Evolutionary conservation across 352 stramenopile species (phyloP).

Genomic region (Globisporangium iwayamae): DNA sequence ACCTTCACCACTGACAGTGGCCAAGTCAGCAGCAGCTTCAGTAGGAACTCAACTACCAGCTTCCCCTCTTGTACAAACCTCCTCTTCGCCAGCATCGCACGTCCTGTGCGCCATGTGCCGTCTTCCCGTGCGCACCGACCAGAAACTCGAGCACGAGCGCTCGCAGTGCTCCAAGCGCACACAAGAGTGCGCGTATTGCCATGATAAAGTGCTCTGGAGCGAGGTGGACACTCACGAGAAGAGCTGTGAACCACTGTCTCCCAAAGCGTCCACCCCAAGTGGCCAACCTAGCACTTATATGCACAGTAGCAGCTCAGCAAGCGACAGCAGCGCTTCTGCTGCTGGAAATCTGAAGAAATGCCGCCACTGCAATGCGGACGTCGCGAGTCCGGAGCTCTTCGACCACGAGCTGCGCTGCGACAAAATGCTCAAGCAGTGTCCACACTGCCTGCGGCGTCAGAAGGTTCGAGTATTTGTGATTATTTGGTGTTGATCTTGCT

Average conservation of each 20-base stretch:
- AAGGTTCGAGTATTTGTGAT: constrained; percentile 32
- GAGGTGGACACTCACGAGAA: constrained; percentile 40
- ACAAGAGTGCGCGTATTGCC: constrained; percentile 36
- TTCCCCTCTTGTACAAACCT: not conserved
- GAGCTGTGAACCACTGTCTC: constrained; percentile 7
- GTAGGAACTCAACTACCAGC: not conserved
- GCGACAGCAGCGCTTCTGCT: not conserved
- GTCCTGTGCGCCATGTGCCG: constrained; percentile 44
- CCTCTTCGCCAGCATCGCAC: constrained; percentile 14
- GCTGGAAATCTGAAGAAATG: constrained; percentile 49
- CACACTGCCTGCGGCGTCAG: constrained; percentile 73
- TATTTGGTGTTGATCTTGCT: too few relatives aligned
- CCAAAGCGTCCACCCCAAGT: not conserved
- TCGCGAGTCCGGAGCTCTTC: constrained; percentile 41
- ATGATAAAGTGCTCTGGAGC: constrained; percentile 39
- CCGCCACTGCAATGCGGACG: constrained; percentile 51
- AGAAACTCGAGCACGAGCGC: constrained; percentile 50
- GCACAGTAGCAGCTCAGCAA: not conserved
- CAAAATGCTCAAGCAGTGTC: constrained; percentile 81
- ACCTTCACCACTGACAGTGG: not conserved
- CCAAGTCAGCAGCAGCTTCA: not conserved
- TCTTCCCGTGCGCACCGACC: constrained; percentile 44
- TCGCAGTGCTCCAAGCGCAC: constrained; percentile 54
- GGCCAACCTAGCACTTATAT: not conserved
- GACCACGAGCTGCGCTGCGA: constrained; percentile 78